A percentile compares a stretch with the other conserved stretches of the same genome.
phyloP scores from a whole-genome alignment of 2,329 filamentous ascomycete species.

The Cercospora zeina region DNA sequence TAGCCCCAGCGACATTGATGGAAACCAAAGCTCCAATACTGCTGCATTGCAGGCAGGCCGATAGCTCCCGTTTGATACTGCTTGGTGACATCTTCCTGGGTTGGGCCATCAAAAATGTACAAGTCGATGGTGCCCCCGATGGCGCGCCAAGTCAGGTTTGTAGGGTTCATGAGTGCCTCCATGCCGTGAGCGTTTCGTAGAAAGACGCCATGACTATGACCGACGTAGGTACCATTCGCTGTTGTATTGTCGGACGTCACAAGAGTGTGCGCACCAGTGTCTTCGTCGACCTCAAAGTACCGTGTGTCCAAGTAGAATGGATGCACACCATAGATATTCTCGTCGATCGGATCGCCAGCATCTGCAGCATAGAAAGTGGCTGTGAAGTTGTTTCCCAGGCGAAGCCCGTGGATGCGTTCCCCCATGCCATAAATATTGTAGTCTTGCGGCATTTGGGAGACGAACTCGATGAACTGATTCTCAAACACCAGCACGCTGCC shows the following conservation, averaged over 20 bases:
- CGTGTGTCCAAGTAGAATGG: conserved; percentile 78
- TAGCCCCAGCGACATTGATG: conserved; percentile 87
- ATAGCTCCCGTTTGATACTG: conserved; percentile 67
- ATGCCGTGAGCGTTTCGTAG: conserved; percentile 74
- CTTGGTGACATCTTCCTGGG: conserved; percentile 65
- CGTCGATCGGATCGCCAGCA: conserved; percentile 62
- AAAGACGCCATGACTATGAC: conserved; percentile 74
- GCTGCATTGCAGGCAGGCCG: conserved; percentile 74
- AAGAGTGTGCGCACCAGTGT: conserved; percentile 52
- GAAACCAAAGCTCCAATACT: conserved; percentile 78
- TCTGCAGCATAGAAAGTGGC: conserved; percentile 69
- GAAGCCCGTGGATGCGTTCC: conserved; percentile 69
- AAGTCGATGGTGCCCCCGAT: conserved; percentile 76
- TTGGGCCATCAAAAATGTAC: conserved; percentile 75
- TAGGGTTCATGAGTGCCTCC: conserved; percentile 65
- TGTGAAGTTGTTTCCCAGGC: conserved; percentile 71
- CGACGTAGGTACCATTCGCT: conserved; percentile 58
- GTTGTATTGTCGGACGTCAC: conserved; percentile 57
- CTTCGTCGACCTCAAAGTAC: conserved; percentile 62
- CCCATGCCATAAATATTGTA: conserved; percentile 74
- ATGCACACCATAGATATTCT: conserved; percentile 73
- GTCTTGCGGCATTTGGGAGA: conserved; percentile 63
- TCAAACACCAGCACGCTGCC: conserved; percentile 69
- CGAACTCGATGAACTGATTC: conserved; percentile 76
- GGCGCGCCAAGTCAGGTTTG: conserved; percentile 69